phyloP scores from a whole-genome alignment of 2,329 filamentous ascomycete genomes.

The Thermoascus crustaceus region DNA sequence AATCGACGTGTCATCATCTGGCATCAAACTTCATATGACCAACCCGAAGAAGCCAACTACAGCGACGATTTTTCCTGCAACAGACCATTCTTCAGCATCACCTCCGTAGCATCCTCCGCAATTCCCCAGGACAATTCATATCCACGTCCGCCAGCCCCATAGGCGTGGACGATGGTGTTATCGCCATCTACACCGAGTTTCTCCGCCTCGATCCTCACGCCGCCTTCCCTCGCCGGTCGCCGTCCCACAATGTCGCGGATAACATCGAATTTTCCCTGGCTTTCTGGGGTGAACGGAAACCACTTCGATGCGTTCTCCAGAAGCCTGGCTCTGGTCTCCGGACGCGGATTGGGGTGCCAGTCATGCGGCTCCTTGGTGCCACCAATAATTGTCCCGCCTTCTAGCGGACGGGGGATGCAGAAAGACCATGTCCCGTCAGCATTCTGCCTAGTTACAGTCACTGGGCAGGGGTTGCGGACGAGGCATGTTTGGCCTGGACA shows the following conservation, averaged over 20 bases:
- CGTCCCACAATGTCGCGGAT: constrained; percentile 41
- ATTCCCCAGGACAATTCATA: constrained; percentile 56
- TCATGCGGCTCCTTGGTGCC: constrained; percentile 56
- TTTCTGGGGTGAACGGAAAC: constrained; percentile 33
- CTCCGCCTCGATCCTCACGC: constrained; percentile 48
- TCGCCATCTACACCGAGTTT: constrained; percentile 14
- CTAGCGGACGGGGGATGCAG: constrained; percentile 52
- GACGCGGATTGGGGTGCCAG: constrained; percentile 45
- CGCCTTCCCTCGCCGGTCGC: constrained; percentile 38
- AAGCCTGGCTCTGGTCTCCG: constrained; percentile 40
- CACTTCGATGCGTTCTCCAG: constrained; percentile 36
- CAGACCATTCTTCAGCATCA: constrained; percentile 22
- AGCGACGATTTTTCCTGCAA: neutral
- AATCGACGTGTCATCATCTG: too few relatives aligned
- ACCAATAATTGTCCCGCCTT: constrained; percentile 58
- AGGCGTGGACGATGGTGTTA: constrained; percentile 43
- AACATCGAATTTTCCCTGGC: constrained; percentile 32
- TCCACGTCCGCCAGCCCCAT: constrained; percentile 54
- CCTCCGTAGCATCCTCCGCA: constrained; percentile 41
- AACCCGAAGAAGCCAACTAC: neutral
- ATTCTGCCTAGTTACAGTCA: constrained; percentile 53
- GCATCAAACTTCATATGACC: too few relatives aligned
- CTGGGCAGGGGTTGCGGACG: constrained; percentile 35
- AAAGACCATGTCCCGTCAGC: constrained; percentile 57
- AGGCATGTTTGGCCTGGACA: constrained; percentile 39